Conservation (phyloP, 441 rosid genomes). For the Adansonia gregorii region DNA sequence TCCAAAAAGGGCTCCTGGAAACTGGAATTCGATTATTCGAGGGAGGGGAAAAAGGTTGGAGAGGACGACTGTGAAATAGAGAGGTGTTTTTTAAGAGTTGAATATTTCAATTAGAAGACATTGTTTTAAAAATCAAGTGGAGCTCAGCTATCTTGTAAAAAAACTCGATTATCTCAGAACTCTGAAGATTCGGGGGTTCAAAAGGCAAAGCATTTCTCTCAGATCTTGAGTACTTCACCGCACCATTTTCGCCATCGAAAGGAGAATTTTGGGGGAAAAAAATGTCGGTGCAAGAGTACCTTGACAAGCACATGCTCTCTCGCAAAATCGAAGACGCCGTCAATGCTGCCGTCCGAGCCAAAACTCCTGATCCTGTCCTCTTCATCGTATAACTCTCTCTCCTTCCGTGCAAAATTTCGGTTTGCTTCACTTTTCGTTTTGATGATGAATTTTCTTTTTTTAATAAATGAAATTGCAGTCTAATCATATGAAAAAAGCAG, state of each 20-base stretch:
- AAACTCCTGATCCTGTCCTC: constrained; percentile 90
- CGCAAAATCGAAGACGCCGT: constrained; percentile 99
- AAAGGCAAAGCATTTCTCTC: not conserved
- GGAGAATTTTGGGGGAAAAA: not conserved
- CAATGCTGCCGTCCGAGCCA: constrained; percentile 95
- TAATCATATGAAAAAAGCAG: constrained; percentile 90
- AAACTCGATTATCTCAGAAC: not conserved
- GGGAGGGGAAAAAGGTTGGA: not conserved
- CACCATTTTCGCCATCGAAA: not conserved
- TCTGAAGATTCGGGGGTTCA: not conserved
- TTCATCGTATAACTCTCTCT: constrained; percentile 62
- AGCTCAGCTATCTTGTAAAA: not conserved
- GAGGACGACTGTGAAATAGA: too few relatives aligned
- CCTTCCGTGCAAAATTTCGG: not conserved
- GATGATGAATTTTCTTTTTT: not conserved
- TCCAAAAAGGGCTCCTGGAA: not conserved
- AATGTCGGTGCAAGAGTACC: constrained; percentile 95
- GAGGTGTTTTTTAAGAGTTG: not conserved
- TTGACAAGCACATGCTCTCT: constrained; percentile 86
- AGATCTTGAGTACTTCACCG: not conserved
- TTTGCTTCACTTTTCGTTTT: not conserved
- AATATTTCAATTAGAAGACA: not conserved
- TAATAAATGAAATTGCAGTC: constrained; percentile 40
- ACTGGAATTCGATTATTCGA: not conserved
- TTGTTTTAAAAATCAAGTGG: not conserved